Base-by-base conservation (phyloP, 2,329 filamentous ascomycete genomes). In the Lojkania enalia region DNA sequence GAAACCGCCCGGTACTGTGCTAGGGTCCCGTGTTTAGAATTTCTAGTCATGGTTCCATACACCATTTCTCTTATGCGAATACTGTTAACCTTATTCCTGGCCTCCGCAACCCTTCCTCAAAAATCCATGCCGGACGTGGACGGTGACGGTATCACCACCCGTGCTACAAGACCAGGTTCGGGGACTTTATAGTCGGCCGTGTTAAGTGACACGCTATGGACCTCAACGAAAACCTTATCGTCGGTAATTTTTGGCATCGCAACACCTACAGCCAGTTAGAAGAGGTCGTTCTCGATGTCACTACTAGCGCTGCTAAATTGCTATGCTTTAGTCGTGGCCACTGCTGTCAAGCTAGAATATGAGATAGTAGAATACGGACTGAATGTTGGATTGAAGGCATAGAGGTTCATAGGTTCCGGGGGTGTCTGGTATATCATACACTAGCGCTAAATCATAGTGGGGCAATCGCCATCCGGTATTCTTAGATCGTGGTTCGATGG, bases 161-260 rank as follows among this genome's bases (percentile, higher is more conserved):
- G 67, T 3, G 73, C 62, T 4, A 79, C 43, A 2, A 75, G 16
- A 0, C 74, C 64, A 20, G 76, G 66, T 57, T 86, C 82, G 7
- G 79, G 72, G 2, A 80, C 52, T 64, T 87, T 87, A 74, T 83
- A 80, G 72, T 87, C 85, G 20, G 79, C 78, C 0, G 83, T 83
- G 60, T 86, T 87, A 51, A 86, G 60, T 18, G 77, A 69, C 19
- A 74, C 72, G 44, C 74, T 70, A 45, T 78, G 65, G 5, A 86
- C 77, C 49, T 78, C 69, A 37, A 86, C 69, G 12, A 86, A 73
- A 33, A 84, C 60, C 49, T 81, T 72, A 27, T 74, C 59, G 35
- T 64, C 67, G 46, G 51, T 69, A 32, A 63, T 64, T 13, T 58
- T 51, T 4, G 72, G 61, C 23, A 68, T 60, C 1, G 79, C 75